A percentile compares a stretch with the other conserved stretches of the same genome.
These are phyloP conservation scores for Linnemannia schmuckeri DNA, from an alignment of 192 early-diverging fungal species.

Conservation along the genomic window DNA sequence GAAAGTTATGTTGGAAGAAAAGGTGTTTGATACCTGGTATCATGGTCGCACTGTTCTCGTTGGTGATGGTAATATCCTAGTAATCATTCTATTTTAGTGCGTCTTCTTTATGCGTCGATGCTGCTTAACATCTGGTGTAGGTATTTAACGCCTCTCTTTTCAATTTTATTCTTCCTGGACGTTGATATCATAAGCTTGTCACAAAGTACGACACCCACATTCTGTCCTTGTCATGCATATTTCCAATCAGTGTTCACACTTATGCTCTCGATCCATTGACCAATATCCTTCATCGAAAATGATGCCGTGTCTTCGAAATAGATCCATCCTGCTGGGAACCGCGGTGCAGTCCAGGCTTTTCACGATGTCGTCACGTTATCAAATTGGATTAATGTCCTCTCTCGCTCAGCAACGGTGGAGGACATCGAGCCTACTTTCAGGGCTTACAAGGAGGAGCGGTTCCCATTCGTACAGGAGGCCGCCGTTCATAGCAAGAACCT, in stretches of 20 bases:
- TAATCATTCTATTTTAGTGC: neutral
- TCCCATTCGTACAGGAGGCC: neutral
- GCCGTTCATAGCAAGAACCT: neutral
- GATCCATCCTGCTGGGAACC: conserved; percentile 15
- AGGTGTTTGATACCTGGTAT: conserved; percentile 45
- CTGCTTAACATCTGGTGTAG: too few species aligned
- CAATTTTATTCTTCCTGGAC: too few species aligned
- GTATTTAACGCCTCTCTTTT: neutral
- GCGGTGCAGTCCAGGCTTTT: conserved; percentile 5
- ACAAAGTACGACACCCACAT: neutral
- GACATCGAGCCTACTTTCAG: conserved; percentile 9
- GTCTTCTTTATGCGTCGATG: too few species aligned
- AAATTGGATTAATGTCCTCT: conserved; percentile 30
- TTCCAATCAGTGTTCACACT: neutral
- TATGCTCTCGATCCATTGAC: too few species aligned
- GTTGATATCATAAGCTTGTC: neutral
- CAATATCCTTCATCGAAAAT: neutral
- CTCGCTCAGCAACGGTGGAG: neutral
- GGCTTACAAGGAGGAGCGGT: conserved; percentile 17
- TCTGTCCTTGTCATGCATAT: neutral
- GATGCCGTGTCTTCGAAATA: neutral
- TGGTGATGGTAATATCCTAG: conserved; percentile 27
- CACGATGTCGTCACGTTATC: conserved; percentile 33
- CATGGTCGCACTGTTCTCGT: conserved; percentile 23
- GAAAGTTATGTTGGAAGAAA: conserved; percentile 43